phyloP scores from a whole-genome alignment of 768 basidiomycete species.

The Clavulina sp. region DNA sequence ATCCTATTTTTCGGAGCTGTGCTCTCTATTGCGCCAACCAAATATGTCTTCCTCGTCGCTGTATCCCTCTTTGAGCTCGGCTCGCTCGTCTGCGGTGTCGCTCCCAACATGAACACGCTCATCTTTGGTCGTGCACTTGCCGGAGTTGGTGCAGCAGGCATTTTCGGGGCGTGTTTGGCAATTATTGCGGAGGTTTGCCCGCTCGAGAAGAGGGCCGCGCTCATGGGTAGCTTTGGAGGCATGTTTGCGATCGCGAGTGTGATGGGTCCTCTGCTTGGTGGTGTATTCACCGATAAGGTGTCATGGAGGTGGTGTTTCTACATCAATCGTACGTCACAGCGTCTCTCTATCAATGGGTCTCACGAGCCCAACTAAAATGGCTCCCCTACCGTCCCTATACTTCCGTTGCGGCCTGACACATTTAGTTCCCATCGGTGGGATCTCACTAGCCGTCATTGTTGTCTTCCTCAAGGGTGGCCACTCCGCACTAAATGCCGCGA shows the following conservation, averaged over 20 bases:
- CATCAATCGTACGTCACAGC: no score
- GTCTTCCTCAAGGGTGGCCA: slow-evolving; percentile 18
- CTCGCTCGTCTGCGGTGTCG: slow-evolving; percentile 25
- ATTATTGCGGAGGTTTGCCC: slow-evolving; percentile 18
- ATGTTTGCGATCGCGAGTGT: slow-evolving; percentile 20
- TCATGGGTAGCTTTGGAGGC: slow-evolving; percentile 26
- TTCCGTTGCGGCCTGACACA: no score
- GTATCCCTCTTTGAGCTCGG: no score
- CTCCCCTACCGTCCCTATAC: no score
- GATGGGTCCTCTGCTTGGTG: no score
- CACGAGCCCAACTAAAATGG: no score
- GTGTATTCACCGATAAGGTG: slow-evolving; percentile 21
- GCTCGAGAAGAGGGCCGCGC: slow-evolving; percentile 14
- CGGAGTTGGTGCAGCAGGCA: slow-evolving; percentile 29
- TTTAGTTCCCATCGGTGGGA: slow-evolving; percentile 20
- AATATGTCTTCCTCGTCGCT: slow-evolving; percentile 16
- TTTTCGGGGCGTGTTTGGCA: slow-evolving; percentile 15
- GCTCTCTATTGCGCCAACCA: slow-evolving; percentile 14
- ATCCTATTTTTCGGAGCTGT: slow-evolving; percentile 2
- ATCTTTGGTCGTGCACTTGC: slow-evolving; percentile 31
- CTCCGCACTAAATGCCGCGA: slow-evolving; percentile 9
- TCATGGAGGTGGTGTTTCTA: slow-evolving; percentile 18
- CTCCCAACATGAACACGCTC: slow-evolving; percentile 16
- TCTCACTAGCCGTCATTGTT: slow-evolving; percentile 20
- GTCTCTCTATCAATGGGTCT: no score